phyloP scores from a whole-genome alignment of 2,329 filamentous ascomycete genomes.

The Nemania sp. region DNA sequence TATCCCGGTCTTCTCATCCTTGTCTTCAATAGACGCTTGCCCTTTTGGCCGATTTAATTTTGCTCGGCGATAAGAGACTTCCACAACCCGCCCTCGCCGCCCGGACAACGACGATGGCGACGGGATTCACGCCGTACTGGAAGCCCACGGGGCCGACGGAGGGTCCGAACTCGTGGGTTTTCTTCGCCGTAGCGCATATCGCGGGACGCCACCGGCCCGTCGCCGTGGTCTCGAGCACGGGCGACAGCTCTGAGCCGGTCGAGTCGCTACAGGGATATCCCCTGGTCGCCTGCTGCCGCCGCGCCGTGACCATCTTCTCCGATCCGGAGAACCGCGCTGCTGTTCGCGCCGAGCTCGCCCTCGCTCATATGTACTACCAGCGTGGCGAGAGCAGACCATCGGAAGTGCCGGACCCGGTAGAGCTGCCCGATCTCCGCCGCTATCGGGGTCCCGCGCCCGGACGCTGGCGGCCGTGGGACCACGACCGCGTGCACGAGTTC shows the following conservation, averaged over 20 bases:
- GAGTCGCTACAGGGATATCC: slow-evolving; percentile 26
- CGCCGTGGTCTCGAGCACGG: slow-evolving; percentile 25
- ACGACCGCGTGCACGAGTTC: slow-evolving; percentile 21
- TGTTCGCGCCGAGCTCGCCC: slow-evolving; percentile 25
- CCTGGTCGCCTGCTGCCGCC: slow-evolving; percentile 25
- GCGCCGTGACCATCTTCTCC: slow-evolving; percentile 28
- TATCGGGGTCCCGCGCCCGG: neutral
- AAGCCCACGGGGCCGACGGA: neutral
- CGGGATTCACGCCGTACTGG: slow-evolving; percentile 26
- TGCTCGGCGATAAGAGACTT: too few species aligned
- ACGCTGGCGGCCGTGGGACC: slow-evolving; percentile 26
- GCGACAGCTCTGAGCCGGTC: slow-evolving; percentile 4
- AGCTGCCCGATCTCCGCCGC: neutral
- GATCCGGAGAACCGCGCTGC: slow-evolving; percentile 26
- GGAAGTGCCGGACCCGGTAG: neutral
- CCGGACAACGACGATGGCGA: too few species aligned
- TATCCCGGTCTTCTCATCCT: too few species aligned
- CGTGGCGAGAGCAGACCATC: neutral
- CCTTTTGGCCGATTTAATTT: too few species aligned
- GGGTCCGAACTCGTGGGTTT: slow-evolving; percentile 30
- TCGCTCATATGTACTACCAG: slow-evolving; percentile 24
- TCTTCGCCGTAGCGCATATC: slow-evolving; percentile 25
- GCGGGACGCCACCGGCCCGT: slow-evolving; percentile 23
- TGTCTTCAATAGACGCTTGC: too few species aligned
- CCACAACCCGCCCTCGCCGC: too few species aligned